Conservation (phyloP, 1,284 basidiomycete genomes). For the Hymenochaete sp. region DNA sequence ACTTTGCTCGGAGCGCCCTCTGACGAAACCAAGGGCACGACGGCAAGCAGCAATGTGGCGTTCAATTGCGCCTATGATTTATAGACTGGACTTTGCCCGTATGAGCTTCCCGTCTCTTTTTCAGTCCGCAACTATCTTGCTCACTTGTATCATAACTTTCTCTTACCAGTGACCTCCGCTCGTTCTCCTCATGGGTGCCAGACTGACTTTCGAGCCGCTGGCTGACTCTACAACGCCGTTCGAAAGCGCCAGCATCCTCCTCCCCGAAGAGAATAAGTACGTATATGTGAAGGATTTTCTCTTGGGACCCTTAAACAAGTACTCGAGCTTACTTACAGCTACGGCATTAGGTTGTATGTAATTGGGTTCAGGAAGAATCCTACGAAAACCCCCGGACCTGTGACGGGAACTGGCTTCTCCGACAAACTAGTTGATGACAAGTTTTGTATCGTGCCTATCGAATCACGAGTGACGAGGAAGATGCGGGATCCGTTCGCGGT, state of each 20-base stretch:
- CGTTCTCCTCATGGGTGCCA: not conserved
- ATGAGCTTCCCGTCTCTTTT: no score
- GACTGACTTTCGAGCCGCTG: not conserved
- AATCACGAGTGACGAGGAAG: not conserved
- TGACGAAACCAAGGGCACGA: no score
- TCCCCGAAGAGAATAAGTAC: not conserved
- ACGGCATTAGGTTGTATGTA: no score
- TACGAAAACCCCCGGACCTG: not conserved
- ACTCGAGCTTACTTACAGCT: no score
- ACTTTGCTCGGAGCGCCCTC: no score
- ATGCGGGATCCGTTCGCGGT: conserved; percentile 1
- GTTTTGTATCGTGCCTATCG: conserved; percentile 1
- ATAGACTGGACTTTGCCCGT: no score
- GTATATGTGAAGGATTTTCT: no score
- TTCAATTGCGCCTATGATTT: no score
- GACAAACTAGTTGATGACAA: conserved; percentile 1
- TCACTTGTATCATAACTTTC: not conserved
- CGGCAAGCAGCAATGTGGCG: no score
- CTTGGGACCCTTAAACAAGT: no score
- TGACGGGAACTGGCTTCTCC: not conserved
- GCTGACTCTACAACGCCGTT: not conserved
- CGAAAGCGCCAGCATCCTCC: not conserved
- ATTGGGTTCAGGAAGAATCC: not conserved
- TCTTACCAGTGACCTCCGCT: not conserved
- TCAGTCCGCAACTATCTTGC: not conserved